phyloP scores from a whole-genome alignment of 805 yeast genomes.

The Lipomyces starkeyi region DNA sequence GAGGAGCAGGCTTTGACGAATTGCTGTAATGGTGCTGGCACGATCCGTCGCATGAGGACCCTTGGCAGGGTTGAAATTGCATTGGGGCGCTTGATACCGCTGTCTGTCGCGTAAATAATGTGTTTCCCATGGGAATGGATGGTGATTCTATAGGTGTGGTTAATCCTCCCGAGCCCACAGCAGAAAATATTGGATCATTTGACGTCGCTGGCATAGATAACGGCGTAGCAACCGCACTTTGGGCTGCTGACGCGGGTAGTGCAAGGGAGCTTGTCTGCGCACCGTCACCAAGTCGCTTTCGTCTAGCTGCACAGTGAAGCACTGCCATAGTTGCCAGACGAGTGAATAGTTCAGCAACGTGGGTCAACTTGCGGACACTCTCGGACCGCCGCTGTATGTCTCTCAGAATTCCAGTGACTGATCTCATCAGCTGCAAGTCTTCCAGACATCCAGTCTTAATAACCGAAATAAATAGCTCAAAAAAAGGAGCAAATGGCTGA shows the following conservation, averaged over 20 bases:
- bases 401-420: slow-evolving; percentile 14
- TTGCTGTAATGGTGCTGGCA: neutral
- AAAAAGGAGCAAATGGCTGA: slow-evolving; percentile 32
- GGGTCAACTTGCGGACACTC: slow-evolving; percentile 15
- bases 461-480: slow-evolving; percentile 22
- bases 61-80: neutral
- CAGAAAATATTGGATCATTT: neutral
- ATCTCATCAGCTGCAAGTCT: slow-evolving; percentile 19
- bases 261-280: neutral
- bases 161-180: neutral
- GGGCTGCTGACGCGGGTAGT: neutral
- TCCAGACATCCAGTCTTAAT: slow-evolving; percentile 15
- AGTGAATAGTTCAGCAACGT: slow-evolving; percentile 26
- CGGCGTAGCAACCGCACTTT: neutral
- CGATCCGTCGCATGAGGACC: neutral
- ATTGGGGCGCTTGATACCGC: neutral
- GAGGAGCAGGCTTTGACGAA: neutral
- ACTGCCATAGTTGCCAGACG: slow-evolving; percentile 18
- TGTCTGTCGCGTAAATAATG: neutral
- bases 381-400: slow-evolving; percentile 7
- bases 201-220: neutral
- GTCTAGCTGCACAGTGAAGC: neutral
- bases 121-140: neutral
- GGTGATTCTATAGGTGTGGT: neutral
- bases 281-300: neutral